A percentile compares a stretch with the other conserved stretches of the same genome.
These are phyloP conservation scores for Eucalyptus melliodora DNA, from an alignment of 345 rosid genomes.

Conservation along the genomic window DNA sequence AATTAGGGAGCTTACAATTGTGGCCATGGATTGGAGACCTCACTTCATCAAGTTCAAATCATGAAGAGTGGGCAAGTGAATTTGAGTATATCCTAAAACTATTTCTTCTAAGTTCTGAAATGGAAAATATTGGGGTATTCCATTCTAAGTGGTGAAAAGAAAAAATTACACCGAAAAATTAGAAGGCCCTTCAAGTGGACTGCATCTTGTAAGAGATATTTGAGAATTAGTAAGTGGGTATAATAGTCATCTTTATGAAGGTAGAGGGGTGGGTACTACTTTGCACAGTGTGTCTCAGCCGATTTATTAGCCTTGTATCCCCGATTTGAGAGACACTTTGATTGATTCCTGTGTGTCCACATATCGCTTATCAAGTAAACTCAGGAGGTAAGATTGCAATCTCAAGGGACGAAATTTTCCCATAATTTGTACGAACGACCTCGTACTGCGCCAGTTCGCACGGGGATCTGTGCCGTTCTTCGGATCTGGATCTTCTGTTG, in stretches of 20 bases:
- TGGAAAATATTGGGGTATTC: too few species aligned
- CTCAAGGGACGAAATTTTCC: neutral
- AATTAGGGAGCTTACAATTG: neutral
- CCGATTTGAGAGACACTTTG: too few species aligned
- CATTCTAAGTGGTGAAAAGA: too few species aligned
- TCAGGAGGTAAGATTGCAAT: neutral
- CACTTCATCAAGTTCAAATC: neutral
- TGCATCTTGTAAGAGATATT: rapidly evolving
- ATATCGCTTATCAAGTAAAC: neutral
- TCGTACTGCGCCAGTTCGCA: neutral
- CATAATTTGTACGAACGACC: neutral
- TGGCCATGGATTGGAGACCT: too few species aligned
- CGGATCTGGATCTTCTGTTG: neutral
- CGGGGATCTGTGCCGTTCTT: neutral
- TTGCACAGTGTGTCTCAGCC: too few species aligned
- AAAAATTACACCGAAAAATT: too few species aligned
- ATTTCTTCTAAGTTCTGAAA: rapidly evolving
- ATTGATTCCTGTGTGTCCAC: neutral
- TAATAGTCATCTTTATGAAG: rapidly evolving
- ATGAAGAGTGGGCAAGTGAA: neutral
- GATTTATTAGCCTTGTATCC: too few species aligned
- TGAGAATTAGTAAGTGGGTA: rapidly evolving
- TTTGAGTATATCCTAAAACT: rapidly evolving
- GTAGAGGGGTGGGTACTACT: too few species aligned
- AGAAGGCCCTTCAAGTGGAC: rapidly evolving